These are phyloP conservation scores for Gossypium thurberi DNA, from an alignment of 345 rosid genomes.

Conservation along the genomic window DNA sequence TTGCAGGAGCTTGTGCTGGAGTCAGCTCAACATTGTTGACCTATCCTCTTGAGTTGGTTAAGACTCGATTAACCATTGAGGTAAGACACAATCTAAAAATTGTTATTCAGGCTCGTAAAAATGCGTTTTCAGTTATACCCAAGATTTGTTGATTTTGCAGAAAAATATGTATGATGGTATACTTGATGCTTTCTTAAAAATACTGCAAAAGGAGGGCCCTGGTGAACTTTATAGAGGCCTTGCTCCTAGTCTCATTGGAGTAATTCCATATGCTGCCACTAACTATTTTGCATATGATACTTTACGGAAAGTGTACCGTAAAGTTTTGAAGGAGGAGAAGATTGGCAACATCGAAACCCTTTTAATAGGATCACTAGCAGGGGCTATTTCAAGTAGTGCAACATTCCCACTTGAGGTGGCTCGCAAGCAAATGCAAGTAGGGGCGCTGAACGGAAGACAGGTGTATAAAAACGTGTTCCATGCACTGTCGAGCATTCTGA, in stretches of 20 bases:
- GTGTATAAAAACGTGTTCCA: conserved; percentile 79
- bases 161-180: conserved; percentile 74
- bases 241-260: conserved; percentile 93
- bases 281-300: conserved; percentile 91
- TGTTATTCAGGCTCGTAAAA: background rate
- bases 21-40: conserved; percentile 89
- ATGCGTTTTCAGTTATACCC: background rate
- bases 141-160: conserved; percentile 37
- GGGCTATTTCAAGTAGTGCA: conserved; percentile 89
- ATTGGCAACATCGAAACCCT: conserved; percentile 88
- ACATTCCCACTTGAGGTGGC: conserved; percentile 97
- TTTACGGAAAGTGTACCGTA: conserved; percentile 57
- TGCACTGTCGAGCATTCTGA: conserved; percentile 72
- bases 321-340: conserved; percentile 63
- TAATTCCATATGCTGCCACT: conserved; percentile 88
- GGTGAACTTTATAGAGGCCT: conserved; percentile 91
- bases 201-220: conserved; percentile 69
- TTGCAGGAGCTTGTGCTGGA: conserved; percentile 99
- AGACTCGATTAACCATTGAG: conserved; percentile 93
- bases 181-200: conserved; percentile 70
- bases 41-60: conserved; percentile 85
- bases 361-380: conserved; percentile 81
- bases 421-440: conserved; percentile 97
- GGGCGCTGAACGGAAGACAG: conserved; percentile 80
- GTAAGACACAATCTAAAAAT: conserved; percentile 22